These are phyloP conservation scores for Physaria fendleri DNA, from an alignment of 345 rosid species.

Conservation along the genomic window DNA sequence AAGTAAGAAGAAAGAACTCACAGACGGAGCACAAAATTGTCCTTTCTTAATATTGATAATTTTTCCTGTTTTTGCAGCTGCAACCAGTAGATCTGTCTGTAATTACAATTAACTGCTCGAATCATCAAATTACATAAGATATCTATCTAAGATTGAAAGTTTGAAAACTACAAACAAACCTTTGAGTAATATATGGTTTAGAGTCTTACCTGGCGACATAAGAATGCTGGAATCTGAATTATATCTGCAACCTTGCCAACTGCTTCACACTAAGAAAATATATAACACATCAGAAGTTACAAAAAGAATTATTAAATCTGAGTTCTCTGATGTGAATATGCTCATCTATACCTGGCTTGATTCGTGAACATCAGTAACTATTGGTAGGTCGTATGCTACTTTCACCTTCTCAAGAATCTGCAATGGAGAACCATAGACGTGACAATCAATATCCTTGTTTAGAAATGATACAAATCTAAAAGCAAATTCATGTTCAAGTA, in stretches of 20 bases:
- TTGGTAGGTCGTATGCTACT: constrained; percentile 73
- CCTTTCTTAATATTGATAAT: constrained; percentile 94
- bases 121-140: constrained; percentile 7
- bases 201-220: constrained; percentile 79
- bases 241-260: constrained; percentile 89
- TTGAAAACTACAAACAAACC: constrained; percentile 8
- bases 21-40: constrained; percentile 90
- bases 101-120: constrained; percentile 11
- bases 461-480: neutral
- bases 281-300: constrained; percentile 12
- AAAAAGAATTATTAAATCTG: constrained; percentile 12
- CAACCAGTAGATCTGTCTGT: constrained; percentile 96
- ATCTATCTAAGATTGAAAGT: constrained; percentile 1
- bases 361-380: constrained; percentile 95
- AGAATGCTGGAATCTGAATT: constrained; percentile 94
- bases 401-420: constrained; percentile 99
- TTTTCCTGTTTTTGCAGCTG: constrained; percentile 91
- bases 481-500: neutral
- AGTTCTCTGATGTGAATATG: neutral
- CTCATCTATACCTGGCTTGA: constrained; percentile 53
- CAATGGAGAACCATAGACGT: constrained; percentile 18
- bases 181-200: neutral
- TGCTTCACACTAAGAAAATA: constrained; percentile 60
- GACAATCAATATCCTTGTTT: constrained; percentile 2
- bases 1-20: constrained; percentile 38